Percentiles rank a stretch among this genome's conserved stretches.
phyloP scores from a whole-genome alignment of 2,329 filamentous ascomycete genomes.

The Neocatenulostroma microsporum region DNA sequence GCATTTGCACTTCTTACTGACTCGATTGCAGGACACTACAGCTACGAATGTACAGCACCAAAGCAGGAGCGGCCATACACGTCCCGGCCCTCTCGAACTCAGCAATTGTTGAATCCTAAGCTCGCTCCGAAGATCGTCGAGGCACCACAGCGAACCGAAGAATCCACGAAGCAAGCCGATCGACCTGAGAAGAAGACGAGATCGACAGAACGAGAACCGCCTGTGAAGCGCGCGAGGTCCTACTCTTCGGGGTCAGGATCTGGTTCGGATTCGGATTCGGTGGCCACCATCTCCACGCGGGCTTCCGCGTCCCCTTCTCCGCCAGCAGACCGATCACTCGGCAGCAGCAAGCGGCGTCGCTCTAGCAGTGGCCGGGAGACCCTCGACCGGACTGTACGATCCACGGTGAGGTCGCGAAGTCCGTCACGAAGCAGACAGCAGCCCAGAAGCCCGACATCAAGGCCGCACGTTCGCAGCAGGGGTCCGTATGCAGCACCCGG shows the following conservation, averaged over 20 bases:
- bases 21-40: conserved; percentile 92
- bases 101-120: conserved; percentile 85
- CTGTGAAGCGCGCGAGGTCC: no score
- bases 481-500: no score
- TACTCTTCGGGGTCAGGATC: conserved; percentile 59
- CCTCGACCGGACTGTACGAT: background rate
- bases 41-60: conserved; percentile 83
- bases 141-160: conserved; percentile 63
- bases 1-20: background rate
- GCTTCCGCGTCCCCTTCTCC: conserved; percentile 42
- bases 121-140: conserved; percentile 73
- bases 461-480: no score
- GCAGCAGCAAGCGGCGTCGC: no score
- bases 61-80: conserved; percentile 85
- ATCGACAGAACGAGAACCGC: no score
- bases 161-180: no score
- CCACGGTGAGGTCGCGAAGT: background rate
- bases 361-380: background rate
- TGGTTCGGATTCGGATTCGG: conserved; percentile 46
- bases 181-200: no score
- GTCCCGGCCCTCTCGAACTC: conserved; percentile 77
- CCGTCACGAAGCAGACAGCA: no score
- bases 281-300: conserved; percentile 67
- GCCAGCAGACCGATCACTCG: conserved; percentile 15
- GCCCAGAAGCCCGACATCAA: no score